Conservation (phyloP, 441 rosid species). For the Jatropha podagrica region DNA sequence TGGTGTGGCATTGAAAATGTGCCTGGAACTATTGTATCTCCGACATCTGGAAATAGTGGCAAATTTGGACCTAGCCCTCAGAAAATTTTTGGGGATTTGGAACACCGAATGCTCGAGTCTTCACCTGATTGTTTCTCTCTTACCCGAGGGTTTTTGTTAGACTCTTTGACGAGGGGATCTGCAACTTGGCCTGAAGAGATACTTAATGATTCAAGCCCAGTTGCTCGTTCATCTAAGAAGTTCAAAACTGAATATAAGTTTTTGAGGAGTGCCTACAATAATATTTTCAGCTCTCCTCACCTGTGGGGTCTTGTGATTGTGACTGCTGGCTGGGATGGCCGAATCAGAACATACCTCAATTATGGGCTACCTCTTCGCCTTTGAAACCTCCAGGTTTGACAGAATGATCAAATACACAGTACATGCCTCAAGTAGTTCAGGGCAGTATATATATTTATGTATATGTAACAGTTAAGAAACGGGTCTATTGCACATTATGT, state of each 20-base stretch:
- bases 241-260: conserved; percentile 50
- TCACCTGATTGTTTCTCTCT: conserved; percentile 52
- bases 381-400: conserved; percentile 11
- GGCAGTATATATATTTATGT: not conserved
- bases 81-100: conserved; percentile 26
- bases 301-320: conserved; percentile 92
- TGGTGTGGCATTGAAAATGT: conserved; percentile 67
- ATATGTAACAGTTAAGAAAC: conserved; percentile 1
- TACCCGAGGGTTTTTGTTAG: conserved; percentile 57
- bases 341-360: conserved; percentile 86
- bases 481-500: not conserved
- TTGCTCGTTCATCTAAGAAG: conserved; percentile 35
- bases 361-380: conserved; percentile 74
- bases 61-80: conserved; percentile 15
- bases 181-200: conserved; percentile 99
- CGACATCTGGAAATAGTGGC: conserved; percentile 13
- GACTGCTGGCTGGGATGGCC: conserved; percentile 96
- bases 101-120: conserved; percentile 30
- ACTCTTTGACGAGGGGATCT: conserved; percentile 67
- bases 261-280: conserved; percentile 65
- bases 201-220: conserved; percentile 48
- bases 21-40: conserved; percentile 20
- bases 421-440: not conserved
- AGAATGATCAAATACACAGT: not conserved
- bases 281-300: conserved; percentile 54